These are phyloP conservation scores for Penicillium riverlandense DNA, from an alignment of 495 filamentous ascomycete genomes.

Conservation along the genomic window DNA sequence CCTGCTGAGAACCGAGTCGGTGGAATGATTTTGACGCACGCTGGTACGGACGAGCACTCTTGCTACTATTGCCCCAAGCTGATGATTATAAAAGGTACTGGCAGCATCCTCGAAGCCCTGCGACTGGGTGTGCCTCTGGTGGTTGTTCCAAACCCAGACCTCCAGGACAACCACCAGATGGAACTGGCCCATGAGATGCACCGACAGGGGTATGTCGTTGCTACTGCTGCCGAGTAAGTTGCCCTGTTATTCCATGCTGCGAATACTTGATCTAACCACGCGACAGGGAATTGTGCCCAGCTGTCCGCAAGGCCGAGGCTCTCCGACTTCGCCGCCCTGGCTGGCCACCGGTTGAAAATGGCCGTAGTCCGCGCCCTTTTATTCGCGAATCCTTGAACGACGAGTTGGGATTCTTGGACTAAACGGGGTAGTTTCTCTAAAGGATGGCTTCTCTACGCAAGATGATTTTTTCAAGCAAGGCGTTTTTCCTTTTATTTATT, in stretches of 20 bases:
- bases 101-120: constrained; percentile 78
- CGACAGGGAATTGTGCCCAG: constrained; percentile 35
- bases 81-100: constrained; percentile 54
- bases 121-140: constrained; percentile 61
- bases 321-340: background rate
- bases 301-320: constrained; percentile 21
- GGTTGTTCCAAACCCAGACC: constrained; percentile 74
- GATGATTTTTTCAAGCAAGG: too few relatives aligned
- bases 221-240: constrained; percentile 57
- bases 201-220: constrained; percentile 59
- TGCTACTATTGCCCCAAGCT: too few relatives aligned
- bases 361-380: too few relatives aligned
- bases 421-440: background rate
- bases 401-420: constrained; percentile 53
- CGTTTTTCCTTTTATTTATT: too few relatives aligned
- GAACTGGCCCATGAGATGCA: constrained; percentile 74
- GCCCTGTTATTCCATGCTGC: background rate
- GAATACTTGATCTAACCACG: constrained; percentile 1
- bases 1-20: constrained; percentile 34
- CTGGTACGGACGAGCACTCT: constrained; percentile 46
- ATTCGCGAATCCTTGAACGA: constrained; percentile 42
- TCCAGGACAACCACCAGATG: constrained; percentile 88
- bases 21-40: constrained; percentile 77
- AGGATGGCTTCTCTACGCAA: too few relatives aligned
- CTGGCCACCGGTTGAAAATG: too few relatives aligned